Conservation (phyloP, 2,329 filamentous ascomycete species). For the Pseudocercospora crystallina region DNA sequence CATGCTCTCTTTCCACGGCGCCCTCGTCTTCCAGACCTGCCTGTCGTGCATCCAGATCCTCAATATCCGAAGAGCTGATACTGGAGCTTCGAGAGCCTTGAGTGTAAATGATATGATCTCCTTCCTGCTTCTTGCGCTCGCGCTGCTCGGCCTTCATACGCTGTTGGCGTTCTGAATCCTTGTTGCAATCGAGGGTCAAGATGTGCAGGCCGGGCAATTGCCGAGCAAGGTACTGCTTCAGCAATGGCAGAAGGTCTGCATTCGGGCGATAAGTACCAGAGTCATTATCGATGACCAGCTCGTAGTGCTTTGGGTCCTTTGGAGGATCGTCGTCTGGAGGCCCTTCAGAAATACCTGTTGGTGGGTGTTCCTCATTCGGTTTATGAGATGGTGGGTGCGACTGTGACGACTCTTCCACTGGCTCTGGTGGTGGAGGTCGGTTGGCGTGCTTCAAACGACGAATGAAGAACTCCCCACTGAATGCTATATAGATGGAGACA, state of each 20-base stretch:
- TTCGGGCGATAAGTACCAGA: conserved; percentile 91
- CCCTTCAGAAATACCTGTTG: conserved; percentile 49
- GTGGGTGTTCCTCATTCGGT: conserved; percentile 52
- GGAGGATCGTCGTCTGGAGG: conserved; percentile 45
- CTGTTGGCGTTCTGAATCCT: conserved; percentile 69
- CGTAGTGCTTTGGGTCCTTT: conserved; percentile 64
- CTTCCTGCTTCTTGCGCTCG: conserved; percentile 67
- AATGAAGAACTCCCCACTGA: conserved; percentile 90
- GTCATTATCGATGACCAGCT: conserved; percentile 93
- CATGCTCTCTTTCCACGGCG: conserved; percentile 20
- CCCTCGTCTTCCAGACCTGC: conserved; percentile 19
- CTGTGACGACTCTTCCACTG: conserved; percentile 45
- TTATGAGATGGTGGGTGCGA: conserved; percentile 42
- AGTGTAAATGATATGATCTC: conserved; percentile 54
- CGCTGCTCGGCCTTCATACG: conserved; percentile 75
- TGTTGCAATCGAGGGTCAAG: conserved; percentile 69
- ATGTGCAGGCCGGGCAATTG: conserved; percentile 79
- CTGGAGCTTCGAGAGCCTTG: conserved; percentile 50
- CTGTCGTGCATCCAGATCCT: conserved; percentile 52
- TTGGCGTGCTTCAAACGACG: conserved; percentile 61
- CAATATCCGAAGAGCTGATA: conserved; percentile 58
- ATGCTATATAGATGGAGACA: conserved; percentile 87
- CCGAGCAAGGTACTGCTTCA: conserved; percentile 67
- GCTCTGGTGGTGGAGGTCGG: conserved; percentile 42
- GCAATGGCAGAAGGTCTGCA: conserved; percentile 67